Percentiles rank a stretch among this genome's conserved stretches.
phyloP scores from a whole-genome alignment of 371 early-diverging fungal species.

The Capillidium rhysosporum region DNA sequence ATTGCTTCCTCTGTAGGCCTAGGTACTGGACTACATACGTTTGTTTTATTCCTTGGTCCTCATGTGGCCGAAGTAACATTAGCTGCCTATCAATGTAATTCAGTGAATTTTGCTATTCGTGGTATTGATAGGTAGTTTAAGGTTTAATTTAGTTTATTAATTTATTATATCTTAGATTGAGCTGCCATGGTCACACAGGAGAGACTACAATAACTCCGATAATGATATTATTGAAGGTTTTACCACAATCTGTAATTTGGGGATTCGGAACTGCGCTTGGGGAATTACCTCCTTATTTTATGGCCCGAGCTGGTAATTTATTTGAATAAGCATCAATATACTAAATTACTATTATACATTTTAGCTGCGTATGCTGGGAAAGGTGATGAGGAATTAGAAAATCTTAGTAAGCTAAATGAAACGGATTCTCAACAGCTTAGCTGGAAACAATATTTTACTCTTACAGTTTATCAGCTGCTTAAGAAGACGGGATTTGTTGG shows the following conservation, averaged over 20 bases:
- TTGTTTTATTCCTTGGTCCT: slow-evolving; percentile 77
- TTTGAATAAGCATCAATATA: background rate
- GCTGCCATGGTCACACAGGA: slow-evolving; percentile 10
- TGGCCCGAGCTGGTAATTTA: slow-evolving; percentile 57
- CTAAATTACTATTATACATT: background rate
- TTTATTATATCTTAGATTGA: slow-evolving; percentile 12
- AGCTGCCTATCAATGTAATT: slow-evolving; percentile 56
- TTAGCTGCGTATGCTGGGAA: slow-evolving; percentile 48
- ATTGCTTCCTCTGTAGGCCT: slow-evolving; percentile 76
- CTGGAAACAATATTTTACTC: slow-evolving; percentile 33
- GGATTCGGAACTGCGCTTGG: slow-evolving; percentile 81
- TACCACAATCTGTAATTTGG: slow-evolving; percentile 68
- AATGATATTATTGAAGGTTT: slow-evolving; percentile 40
- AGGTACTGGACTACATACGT: slow-evolving; percentile 84
- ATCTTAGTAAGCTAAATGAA: slow-evolving; percentile 26
- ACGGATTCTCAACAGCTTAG: slow-evolving; percentile 20
- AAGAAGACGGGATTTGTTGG: slow-evolving; percentile 64
- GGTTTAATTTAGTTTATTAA: background rate
- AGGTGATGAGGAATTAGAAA: slow-evolving; percentile 32
- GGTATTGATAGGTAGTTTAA: slow-evolving; percentile 28
- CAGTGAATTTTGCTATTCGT: slow-evolving; percentile 36
- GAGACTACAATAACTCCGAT: slow-evolving; percentile 21
- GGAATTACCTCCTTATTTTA: slow-evolving; percentile 89
- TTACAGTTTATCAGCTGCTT: slow-evolving; percentile 38
- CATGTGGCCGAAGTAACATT: slow-evolving; percentile 68